These are phyloP conservation scores for Elongisporangium undulatum DNA, from an alignment of 352 stramenopile genomes.

Conservation along the genomic window DNA sequence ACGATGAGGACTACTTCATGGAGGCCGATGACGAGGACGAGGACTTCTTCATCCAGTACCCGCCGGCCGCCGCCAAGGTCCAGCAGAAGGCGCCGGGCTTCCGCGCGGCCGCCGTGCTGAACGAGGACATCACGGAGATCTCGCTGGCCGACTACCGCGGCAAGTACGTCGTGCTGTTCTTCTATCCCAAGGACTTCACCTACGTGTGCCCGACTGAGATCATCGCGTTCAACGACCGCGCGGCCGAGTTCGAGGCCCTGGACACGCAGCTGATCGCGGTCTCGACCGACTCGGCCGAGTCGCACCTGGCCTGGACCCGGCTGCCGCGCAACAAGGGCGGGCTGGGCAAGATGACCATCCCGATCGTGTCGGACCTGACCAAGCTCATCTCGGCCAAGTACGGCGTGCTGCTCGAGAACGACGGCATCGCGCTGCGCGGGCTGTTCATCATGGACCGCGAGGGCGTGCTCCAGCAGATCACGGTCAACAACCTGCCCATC, in stretches of 20 bases:
- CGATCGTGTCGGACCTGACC: slow-evolving; percentile 91
- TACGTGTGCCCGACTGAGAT: slow-evolving; percentile 91
- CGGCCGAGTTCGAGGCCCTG: slow-evolving; percentile 75
- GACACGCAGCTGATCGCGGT: slow-evolving; percentile 87
- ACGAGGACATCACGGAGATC: slow-evolving; percentile 83
- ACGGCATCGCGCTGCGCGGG: slow-evolving; percentile 82
- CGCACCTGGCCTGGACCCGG: slow-evolving; percentile 88
- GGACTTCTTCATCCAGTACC: slow-evolving; percentile 81
- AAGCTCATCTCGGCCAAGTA: slow-evolving; percentile 92
- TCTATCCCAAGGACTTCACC: slow-evolving; percentile 91
- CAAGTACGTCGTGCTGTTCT: slow-evolving; percentile 90
- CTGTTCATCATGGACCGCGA: slow-evolving; percentile 94
- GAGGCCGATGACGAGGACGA: slow-evolving; percentile 63
- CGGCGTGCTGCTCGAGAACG: slow-evolving; percentile 84
- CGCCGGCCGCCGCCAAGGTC: slow-evolving; percentile 45
- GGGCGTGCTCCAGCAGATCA: slow-evolving; percentile 83
- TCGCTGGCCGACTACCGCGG: slow-evolving; percentile 80
- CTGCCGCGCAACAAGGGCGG: slow-evolving; percentile 88
- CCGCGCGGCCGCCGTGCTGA: slow-evolving; percentile 63
- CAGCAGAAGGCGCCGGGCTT: slow-evolving; percentile 68
- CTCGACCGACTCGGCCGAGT: slow-evolving; percentile 89
- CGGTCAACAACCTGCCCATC: slow-evolving; percentile 91
- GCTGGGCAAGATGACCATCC: slow-evolving; percentile 91
- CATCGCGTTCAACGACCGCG: slow-evolving; percentile 87
- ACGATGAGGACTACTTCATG: slow-evolving; percentile 54